phyloP scores from a whole-genome alignment of 306 rosid species.

The Lotus japonicus region DNA sequence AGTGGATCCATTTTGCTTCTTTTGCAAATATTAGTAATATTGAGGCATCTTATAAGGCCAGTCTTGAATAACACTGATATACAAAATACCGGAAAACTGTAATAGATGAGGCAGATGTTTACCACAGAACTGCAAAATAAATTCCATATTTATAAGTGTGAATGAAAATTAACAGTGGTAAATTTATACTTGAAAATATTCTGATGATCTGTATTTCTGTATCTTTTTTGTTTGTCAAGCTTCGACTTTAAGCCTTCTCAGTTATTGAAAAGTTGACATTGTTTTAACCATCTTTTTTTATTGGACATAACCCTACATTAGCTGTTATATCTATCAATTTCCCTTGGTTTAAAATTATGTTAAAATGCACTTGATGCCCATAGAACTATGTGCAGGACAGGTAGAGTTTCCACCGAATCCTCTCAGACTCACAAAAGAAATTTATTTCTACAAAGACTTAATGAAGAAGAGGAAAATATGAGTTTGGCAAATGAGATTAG shows the following conservation, averaged over 20 bases:
- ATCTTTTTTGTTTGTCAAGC: background rate
- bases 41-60: background rate
- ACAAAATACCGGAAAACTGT: background rate
- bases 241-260: background rate
- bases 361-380: slow-evolving; percentile 18
- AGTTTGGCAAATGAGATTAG: slow-evolving; percentile 24
- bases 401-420: slow-evolving; percentile 57
- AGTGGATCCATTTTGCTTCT: background rate
- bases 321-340: background rate
- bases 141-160: background rate
- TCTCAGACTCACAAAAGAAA: slow-evolving; percentile 53
- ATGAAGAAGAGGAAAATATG: slow-evolving; percentile 44
- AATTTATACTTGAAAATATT: background rate
- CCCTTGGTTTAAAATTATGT: slow-evolving; percentile 4
- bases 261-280: background rate
- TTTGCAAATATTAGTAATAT: slow-evolving; percentile 10
- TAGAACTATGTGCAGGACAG: slow-evolving; percentile 57
- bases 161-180: background rate
- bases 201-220: background rate
- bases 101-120: background rate
- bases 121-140: background rate
- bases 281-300: background rate
- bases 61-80: background rate
- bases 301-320: background rate
- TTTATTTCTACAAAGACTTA: slow-evolving; percentile 68